Percentiles rank a stretch among this genome's conserved stretches.
These are phyloP conservation scores for Dactylellina parvicollis DNA, from an alignment of 2,329 filamentous ascomycete species.

Conservation along the genomic window DNA sequence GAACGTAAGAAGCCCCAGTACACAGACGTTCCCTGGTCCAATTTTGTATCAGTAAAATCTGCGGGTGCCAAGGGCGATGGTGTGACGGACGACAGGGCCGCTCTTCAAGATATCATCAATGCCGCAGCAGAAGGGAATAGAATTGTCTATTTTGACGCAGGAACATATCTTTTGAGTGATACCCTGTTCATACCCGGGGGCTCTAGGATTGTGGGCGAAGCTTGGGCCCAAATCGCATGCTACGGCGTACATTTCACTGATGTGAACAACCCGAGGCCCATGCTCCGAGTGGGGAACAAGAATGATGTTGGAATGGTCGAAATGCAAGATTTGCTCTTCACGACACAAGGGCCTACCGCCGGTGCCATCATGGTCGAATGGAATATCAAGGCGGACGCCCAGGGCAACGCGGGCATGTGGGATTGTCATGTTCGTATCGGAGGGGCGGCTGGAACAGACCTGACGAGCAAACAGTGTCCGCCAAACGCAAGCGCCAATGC, in stretches of 20 bases:
- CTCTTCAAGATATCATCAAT: slow-evolving; percentile 60
- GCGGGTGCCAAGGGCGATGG: slow-evolving; percentile 44
- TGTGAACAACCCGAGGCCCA: slow-evolving; percentile 69
- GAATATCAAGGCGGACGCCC: slow-evolving; percentile 68
- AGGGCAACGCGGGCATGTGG: slow-evolving; percentile 65
- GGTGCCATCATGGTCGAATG: slow-evolving; percentile 77
- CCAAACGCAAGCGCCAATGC: too few relatives aligned
- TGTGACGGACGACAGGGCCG: slow-evolving; percentile 78
- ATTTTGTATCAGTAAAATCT: slow-evolving; percentile 63
- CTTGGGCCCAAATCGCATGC: slow-evolving; percentile 59
- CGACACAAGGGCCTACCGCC: slow-evolving; percentile 71
- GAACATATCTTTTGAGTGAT: slow-evolving; percentile 67
- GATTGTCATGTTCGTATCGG: slow-evolving; percentile 59
- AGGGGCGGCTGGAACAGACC: slow-evolving; percentile 66
- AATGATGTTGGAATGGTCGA: slow-evolving; percentile 74
- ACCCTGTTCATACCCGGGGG: slow-evolving; percentile 65
- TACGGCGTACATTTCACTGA: slow-evolving; percentile 68
- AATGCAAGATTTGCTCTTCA: slow-evolving; percentile 76
- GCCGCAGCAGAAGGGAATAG: slow-evolving; percentile 61
- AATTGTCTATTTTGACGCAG: slow-evolving; percentile 67
- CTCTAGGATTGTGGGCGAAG: slow-evolving; percentile 61
- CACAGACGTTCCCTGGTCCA: slow-evolving; percentile 60
- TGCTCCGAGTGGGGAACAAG: slow-evolving; percentile 71
- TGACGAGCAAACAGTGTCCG: slow-evolving; percentile 57
- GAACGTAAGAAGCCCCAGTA: slow-evolving; percentile 69